Evolutionary conservation across 352 stramenopile species (phyloP), one percentile per base, ranked within the genome.

Genomic region (Phytophthora aleatoria): DNA sequence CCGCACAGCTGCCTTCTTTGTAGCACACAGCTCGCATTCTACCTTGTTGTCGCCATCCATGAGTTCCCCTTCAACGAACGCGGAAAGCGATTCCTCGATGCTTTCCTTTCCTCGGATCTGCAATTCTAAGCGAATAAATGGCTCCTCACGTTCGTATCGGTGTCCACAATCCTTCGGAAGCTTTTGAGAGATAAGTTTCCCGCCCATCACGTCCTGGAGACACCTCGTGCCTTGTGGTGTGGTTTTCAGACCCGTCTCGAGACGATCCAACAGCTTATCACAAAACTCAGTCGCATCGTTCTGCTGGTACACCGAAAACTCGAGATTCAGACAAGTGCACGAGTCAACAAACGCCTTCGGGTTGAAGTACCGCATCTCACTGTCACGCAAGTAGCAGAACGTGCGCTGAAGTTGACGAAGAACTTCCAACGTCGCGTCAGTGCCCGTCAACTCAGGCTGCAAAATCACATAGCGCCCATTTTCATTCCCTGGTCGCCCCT

Each of bases 11-110:
- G 98, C 97, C 55, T 98, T 99, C 63, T 99, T 99, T 12, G 96
- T 97, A 30, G 91, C 96, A 76, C 97, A 99, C 2, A 92, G 73
- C 62, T 99, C 97, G 63, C 98, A 99, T 62, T 98, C 93, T 26
- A 98, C 91, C 76, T 99, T 98, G 76, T 99, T 99, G 73, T 99
- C 97, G 9, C 97, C 97, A 66, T 99, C 96, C 97, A 99, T 99
- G n/a, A 99, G 87, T 74, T 99, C 98, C 20, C 96, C 96, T 78
- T 99, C 95, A n/a, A 98, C 97, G 65, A 99, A 99, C 5, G 81
- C 88, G 26, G 92, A 83, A 4, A 99, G 83, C 6, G 94, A 98
- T 72, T 99, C 97, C 52, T 99, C 94, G 52, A 99, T 98, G 50
- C 91, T 98, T 50, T 97, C 90, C 67, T 99, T 99, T n/a, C 97